phyloP scores from a whole-genome alignment of 2,329 filamentous ascomycete genomes.

The Botrytis aclada region DNA sequence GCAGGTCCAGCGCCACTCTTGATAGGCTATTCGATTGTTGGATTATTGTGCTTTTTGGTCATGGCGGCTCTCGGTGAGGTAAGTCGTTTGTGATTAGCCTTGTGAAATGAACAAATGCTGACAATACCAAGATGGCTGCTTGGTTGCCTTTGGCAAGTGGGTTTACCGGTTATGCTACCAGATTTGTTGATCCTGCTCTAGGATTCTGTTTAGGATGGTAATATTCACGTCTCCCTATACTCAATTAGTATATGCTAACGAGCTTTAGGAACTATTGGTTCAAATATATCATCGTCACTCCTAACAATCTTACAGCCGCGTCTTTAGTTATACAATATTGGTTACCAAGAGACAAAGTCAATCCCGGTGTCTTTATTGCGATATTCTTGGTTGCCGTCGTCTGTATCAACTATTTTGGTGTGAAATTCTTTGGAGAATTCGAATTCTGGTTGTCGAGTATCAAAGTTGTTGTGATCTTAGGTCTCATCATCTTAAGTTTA shows the following conservation, averaged over 20 bases:
- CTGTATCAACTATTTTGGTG: slow-evolving; percentile 62
- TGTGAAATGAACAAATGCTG: slow-evolving; percentile 50
- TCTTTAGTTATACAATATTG: slow-evolving; percentile 77
- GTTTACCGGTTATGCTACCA: slow-evolving; percentile 76
- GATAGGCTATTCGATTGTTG: slow-evolving; percentile 68
- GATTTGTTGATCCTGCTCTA: slow-evolving; percentile 77
- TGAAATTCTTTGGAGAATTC: slow-evolving; percentile 41
- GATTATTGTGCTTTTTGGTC: slow-evolving; percentile 72
- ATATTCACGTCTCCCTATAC: not conserved
- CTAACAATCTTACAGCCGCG: slow-evolving; percentile 80
- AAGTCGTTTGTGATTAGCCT: slow-evolving; percentile 17
- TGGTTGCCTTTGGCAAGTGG: slow-evolving; percentile 76
- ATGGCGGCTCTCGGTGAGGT: slow-evolving; percentile 63
- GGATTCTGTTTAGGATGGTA: slow-evolving; percentile 71
- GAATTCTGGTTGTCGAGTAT: slow-evolving; percentile 52
- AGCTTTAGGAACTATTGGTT: slow-evolving; percentile 35
- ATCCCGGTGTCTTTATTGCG: slow-evolving; percentile 77
- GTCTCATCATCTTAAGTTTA: slow-evolving; percentile 63
- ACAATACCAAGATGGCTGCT: slow-evolving; percentile 60
- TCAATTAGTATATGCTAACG: not conserved
- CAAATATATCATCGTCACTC: slow-evolving; percentile 77
- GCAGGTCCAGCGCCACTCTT: slow-evolving; percentile 62
- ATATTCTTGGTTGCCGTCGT: slow-evolving; percentile 63
- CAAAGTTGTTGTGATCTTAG: slow-evolving; percentile 66
- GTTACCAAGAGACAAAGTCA: slow-evolving; percentile 60